Percentiles rank a stretch among this genome's conserved stretches.
Evolutionary conservation across 73 alveolate species (phyloP).

Genomic region (Halteria grandinella): DNA sequence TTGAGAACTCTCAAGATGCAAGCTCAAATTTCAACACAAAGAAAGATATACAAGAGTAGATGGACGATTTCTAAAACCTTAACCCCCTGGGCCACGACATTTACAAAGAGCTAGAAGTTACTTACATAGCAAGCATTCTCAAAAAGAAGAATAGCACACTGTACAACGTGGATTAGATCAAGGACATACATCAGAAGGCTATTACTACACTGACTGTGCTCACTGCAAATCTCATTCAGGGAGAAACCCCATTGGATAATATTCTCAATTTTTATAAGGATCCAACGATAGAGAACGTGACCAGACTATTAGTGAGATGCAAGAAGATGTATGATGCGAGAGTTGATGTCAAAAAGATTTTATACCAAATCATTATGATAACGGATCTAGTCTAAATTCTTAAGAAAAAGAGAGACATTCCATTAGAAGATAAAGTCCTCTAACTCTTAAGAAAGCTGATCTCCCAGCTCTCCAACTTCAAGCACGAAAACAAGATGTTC

Average conservation of each 20-base stretch:
- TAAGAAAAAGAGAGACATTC: slow-evolving; percentile 11
- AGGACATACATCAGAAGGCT: slow-evolving; percentile 7
- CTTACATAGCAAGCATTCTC: slow-evolving; percentile 18
- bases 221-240: slow-evolving; percentile 1
- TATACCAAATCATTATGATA: too few relatives aligned
- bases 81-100: slow-evolving; percentile 29
- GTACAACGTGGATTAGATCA: neutral
- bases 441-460: neutral
- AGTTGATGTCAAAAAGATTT: slow-evolving; percentile 21
- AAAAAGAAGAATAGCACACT: slow-evolving; percentile 20
- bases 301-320: slow-evolving; percentile 44
- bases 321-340: slow-evolving; percentile 43
- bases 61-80: neutral
- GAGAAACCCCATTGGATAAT: slow-evolving; percentile 11
- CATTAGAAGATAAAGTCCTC: neutral
- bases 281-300: slow-evolving; percentile 26
- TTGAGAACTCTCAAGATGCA: slow-evolving; percentile 25
- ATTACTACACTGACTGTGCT: slow-evolving; percentile 15
- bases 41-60: neutral
- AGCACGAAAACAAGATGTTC: slow-evolving; percentile 14
- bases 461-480: neutral
- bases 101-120: slow-evolving; percentile 14
- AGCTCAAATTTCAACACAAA: neutral
- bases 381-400: too few relatives aligned
- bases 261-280: slow-evolving; percentile 6